phyloP scores from a whole-genome alignment of 1,284 basidiomycete species.

The Inonotus hispidus region DNA sequence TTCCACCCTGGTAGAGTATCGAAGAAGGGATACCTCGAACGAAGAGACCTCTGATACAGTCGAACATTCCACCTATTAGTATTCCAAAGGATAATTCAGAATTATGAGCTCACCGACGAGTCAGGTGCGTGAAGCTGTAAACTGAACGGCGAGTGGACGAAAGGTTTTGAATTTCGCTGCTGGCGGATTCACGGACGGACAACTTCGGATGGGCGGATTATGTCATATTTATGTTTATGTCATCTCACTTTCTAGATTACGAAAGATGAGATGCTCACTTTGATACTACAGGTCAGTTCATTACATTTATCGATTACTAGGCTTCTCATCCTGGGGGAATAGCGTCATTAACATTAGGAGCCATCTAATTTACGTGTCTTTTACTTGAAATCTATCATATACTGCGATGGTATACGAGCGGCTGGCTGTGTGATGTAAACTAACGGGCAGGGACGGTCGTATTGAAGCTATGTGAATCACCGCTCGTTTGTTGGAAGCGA shows the following conservation, averaged over 20 bases:
- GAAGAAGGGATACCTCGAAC: too few relatives aligned
- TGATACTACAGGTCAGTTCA: background rate
- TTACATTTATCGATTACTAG: background rate
- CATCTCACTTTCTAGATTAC: background rate
- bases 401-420: background rate
- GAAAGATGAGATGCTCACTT: background rate
- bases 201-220: conserved; percentile 7
- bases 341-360: background rate
- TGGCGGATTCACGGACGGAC: conserved; percentile 5
- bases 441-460: background rate
- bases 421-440: background rate
- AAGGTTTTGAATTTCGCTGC: conserved; percentile 5
- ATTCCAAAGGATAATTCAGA: too few relatives aligned
- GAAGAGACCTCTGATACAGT: too few relatives aligned
- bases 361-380: background rate
- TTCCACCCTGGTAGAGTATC: background rate
- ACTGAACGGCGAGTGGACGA: background rate
- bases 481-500: background rate
- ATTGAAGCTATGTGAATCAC: too few relatives aligned
- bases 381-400: background rate
- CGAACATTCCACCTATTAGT: background rate
- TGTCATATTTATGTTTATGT: conserved; percentile 2
- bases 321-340: background rate
- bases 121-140: background rate
- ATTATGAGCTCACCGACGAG: conserved; percentile 6